Conservation (phyloP, 108 stramenopile species). For the Nitzschia putrida region DNA sequence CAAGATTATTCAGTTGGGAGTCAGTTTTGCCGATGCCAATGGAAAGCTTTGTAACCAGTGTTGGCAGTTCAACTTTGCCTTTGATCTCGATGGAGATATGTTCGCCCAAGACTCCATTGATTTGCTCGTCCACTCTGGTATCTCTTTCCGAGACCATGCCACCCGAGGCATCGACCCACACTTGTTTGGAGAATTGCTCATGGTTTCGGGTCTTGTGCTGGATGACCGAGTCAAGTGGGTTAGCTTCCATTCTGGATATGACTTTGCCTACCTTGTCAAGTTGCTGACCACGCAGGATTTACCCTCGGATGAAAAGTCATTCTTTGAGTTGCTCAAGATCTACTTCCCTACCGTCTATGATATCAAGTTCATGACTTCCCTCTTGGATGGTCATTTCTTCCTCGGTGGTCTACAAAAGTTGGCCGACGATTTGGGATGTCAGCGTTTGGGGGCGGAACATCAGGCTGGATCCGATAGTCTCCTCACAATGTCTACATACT, state of each 20-base stretch:
- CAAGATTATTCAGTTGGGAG: conserved; percentile 97
- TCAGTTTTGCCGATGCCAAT: conserved; percentile 91
- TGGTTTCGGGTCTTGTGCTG: conserved; percentile 96
- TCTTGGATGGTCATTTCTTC: conserved; percentile 80
- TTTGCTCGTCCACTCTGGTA: conserved; percentile 91
- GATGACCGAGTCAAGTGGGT: conserved; percentile 96
- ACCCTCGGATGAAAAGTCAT: conserved; percentile 80
- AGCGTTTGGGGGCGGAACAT: conserved; percentile 97
- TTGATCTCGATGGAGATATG: conserved; percentile 94
- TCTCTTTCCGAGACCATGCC: conserved; percentile 93
- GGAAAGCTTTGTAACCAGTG: conserved; percentile 90
- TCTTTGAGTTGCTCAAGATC: conserved; percentile 90
- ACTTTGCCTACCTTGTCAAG: conserved; percentile 97
- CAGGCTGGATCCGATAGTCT: conserved; percentile 97
- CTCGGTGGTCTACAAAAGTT: conserved; percentile 93
- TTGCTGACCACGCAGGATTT: conserved; percentile 81
- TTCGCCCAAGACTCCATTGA: conserved; percentile 99
- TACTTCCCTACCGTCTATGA: conserved; percentile 99
- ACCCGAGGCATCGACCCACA: conserved; percentile 91
- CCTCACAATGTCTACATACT: conserved; percentile 94
- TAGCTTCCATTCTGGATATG: conserved; percentile 97
- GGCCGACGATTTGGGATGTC: conserved; percentile 91
- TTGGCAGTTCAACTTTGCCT: conserved; percentile 99
- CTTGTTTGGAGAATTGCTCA: conserved; percentile 95
- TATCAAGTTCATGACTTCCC: conserved; percentile 96